A percentile compares a stretch with the other conserved stretches of the same genome.
Conservation (phyloP, 2,329 filamentous ascomycete genomes). For the Emergomyces orientalis region DNA sequence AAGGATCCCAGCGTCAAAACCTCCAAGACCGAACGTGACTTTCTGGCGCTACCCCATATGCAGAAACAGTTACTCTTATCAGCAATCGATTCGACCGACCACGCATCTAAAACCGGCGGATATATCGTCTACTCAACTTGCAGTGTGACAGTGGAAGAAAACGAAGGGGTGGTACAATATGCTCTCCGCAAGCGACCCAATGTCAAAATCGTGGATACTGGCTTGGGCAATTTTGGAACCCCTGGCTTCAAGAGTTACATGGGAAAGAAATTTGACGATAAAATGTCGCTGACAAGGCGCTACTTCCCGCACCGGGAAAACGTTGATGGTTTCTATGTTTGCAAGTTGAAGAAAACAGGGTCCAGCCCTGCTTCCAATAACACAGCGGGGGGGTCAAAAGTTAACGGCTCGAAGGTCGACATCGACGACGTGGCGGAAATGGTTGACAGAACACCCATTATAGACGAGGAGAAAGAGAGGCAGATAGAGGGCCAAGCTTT, state of each 20-base stretch:
- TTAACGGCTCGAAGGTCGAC: not conserved
- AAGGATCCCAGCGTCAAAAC: conserved; percentile 97
- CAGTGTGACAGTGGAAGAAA: conserved; percentile 87
- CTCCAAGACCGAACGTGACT: conserved; percentile 93
- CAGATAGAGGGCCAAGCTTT: conserved; percentile 46
- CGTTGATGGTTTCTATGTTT: conserved; percentile 96
- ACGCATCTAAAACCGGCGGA: conserved; percentile 82
- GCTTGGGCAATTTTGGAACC: conserved; percentile 71
- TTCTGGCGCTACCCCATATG: conserved; percentile 82
- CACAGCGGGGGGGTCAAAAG: conserved; percentile 22
- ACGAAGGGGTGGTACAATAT: conserved; percentile 89
- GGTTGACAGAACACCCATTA: conserved; percentile 62
- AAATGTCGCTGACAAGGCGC: conserved; percentile 69
- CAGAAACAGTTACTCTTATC: conserved; percentile 90
- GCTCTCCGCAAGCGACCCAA: conserved; percentile 86
- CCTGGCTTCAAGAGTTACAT: conserved; percentile 86
- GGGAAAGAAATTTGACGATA: conserved; percentile 83
- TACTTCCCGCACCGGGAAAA: conserved; percentile 91
- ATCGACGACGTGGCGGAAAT: conserved; percentile 35
- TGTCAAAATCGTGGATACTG: conserved; percentile 84
- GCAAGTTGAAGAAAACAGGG: conserved; percentile 89
- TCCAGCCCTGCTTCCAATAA: conserved; percentile 49
- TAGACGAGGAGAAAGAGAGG: conserved; percentile 24
- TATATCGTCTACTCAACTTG: conserved; percentile 97
- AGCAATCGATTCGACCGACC: conserved; percentile 91